phyloP scores from a whole-genome alignment of 2,329 filamentous ascomycete species.

The Fusarium coffeatum region DNA sequence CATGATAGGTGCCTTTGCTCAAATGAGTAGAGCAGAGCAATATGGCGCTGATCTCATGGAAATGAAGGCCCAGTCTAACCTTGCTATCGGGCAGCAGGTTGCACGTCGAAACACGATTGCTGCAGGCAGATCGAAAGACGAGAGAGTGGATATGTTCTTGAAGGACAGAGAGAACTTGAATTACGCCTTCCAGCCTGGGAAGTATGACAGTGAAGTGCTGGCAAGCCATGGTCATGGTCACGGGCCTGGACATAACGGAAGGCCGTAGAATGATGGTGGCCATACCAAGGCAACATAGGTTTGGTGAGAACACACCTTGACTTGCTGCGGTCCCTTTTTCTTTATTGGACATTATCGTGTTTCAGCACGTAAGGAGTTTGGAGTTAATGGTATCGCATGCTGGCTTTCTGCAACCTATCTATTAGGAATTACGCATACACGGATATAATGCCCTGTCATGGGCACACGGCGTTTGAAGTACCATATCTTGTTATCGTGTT shows the following conservation, averaged over 20 bases:
- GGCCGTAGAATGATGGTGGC: not conserved
- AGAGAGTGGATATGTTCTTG: slow-evolving; percentile 81
- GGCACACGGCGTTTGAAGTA: not conserved
- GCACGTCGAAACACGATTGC: slow-evolving; percentile 64
- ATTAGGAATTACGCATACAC: not conserved
- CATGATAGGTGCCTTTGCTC: slow-evolving; percentile 75
- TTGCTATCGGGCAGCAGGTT: slow-evolving; percentile 72
- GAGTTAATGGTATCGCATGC: slow-evolving; percentile 5
- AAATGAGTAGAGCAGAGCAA: slow-evolving; percentile 75
- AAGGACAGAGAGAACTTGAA: slow-evolving; percentile 71
- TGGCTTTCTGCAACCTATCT: not conserved
- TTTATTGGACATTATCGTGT: slow-evolving; percentile 10
- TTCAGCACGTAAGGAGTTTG: slow-evolving; percentile 32
- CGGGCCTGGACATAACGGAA: not conserved
- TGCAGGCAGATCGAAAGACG: slow-evolving; percentile 66
- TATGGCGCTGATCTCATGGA: slow-evolving; percentile 73
- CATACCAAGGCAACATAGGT: slow-evolving; percentile 1
- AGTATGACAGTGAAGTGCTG: slow-evolving; percentile 44
- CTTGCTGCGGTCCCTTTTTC: not conserved
- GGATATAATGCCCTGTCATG: not conserved
- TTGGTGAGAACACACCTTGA: slow-evolving; percentile 29
- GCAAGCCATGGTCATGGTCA: slow-evolving; percentile 11
- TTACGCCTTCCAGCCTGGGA: slow-evolving; percentile 50
- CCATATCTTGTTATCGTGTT: not conserved
- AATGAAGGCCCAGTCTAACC: slow-evolving; percentile 72